These are phyloP conservation scores for Dalbergia oliveri DNA, from an alignment of 306 rosid genomes.

Conservation along the genomic window DNA sequence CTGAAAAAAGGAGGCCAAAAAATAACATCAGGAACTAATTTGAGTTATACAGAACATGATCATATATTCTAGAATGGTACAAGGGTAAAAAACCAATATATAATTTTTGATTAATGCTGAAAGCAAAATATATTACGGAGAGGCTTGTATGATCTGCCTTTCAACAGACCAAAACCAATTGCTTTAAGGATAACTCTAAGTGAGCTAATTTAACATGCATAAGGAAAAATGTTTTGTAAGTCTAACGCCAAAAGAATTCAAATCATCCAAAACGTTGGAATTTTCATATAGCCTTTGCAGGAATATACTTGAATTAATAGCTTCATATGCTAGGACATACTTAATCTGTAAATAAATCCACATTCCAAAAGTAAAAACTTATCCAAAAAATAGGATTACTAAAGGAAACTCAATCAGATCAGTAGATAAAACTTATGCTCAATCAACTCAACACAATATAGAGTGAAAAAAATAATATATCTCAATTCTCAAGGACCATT, in stretches of 20 bases:
- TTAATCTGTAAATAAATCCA: conserved; percentile 22
- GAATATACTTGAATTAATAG: conserved; percentile 22
- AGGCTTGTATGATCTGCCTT: conserved; percentile 23
- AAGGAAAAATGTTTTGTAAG: conserved; percentile 7
- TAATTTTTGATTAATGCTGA: neutral
- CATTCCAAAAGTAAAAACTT: neutral
- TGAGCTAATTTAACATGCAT: conserved; percentile 18
- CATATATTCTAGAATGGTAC: conserved; percentile 16
- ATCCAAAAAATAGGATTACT: neutral
- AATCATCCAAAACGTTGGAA: conserved; percentile 14
- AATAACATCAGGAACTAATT: conserved; percentile 37
- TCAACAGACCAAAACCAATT: conserved; percentile 27
- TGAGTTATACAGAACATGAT: conserved; percentile 31
- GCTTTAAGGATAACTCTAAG: conserved; percentile 28
- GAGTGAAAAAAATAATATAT: neutral
- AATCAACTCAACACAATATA: conserved; percentile 11
- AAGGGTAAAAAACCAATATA: neutral
- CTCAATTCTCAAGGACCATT: conserved; percentile 41
- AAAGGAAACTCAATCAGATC: conserved; percentile 32
- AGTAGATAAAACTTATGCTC: conserved; percentile 32
- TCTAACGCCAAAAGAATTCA: conserved; percentile 18
- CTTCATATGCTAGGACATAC: conserved; percentile 31
- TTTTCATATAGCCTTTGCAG: conserved; percentile 5
- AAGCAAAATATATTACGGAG: conserved; percentile 9
- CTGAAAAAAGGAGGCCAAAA: conserved; percentile 53